phyloP scores from a whole-genome alignment of 208 protist genomes.

The Trypanosoma conorhini region DNA sequence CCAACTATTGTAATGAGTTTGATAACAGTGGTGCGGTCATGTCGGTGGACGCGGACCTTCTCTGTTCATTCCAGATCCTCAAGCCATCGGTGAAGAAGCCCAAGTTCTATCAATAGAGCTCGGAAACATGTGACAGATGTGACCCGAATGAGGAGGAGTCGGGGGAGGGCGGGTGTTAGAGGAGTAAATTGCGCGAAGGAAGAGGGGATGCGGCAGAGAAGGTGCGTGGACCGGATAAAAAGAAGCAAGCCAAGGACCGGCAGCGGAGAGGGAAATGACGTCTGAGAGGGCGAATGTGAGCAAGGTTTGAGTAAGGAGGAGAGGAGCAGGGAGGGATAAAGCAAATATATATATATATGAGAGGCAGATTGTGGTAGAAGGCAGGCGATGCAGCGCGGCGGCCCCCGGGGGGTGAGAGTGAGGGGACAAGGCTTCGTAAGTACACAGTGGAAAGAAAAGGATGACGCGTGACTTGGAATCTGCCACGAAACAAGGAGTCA shows the following conservation, averaged over 20 bases:
- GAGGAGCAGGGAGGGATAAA: not conserved
- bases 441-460: not conserved
- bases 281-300: not conserved
- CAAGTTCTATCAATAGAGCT: conserved; percentile 76
- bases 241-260: not conserved
- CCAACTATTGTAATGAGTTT: conserved; percentile 99
- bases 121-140: not conserved
- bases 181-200: not conserved
- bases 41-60: conserved; percentile 97
- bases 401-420: not conserved
- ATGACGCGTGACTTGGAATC: not conserved
- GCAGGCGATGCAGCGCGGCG: not conserved
- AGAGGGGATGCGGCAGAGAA: not conserved
- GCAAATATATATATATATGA: too few species aligned
- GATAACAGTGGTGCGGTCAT: conserved; percentile 99
- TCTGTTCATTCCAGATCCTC: conserved; percentile 99
- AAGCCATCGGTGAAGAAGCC: conserved; percentile 91
- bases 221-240: not conserved
- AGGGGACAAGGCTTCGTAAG: not conserved
- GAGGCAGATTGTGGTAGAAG: not conserved
- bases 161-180: not conserved
- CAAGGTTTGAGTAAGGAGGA: not conserved
- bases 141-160: not conserved
- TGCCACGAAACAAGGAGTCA: not conserved
- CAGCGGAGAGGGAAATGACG: not conserved